Evolutionary conservation across 1,139 yeast genomes (phyloP).

Genomic region (Spathaspora sp.): DNA sequence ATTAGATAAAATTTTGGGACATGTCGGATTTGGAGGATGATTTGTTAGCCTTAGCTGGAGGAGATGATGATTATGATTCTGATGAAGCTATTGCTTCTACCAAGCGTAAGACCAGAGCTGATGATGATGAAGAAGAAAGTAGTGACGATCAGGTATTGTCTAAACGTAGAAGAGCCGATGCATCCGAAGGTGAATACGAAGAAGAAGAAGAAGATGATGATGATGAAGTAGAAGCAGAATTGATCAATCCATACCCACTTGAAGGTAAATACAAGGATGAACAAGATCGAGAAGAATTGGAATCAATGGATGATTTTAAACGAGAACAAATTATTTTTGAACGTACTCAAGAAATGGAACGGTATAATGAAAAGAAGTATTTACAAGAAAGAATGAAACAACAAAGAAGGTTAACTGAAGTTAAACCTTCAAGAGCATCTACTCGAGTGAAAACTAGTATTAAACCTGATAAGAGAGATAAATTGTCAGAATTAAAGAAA

Average conservation of each 20-base stretch:
- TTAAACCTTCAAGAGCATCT: slow-evolving; percentile 22
- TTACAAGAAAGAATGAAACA: slow-evolving; percentile 77
- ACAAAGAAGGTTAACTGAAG: slow-evolving; percentile 41
- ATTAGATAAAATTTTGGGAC: background rate
- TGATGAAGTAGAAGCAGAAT: slow-evolving; percentile 29
- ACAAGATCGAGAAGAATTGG: slow-evolving; percentile 64
- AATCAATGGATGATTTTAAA: slow-evolving; percentile 83
- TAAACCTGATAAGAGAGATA: slow-evolving; percentile 44
- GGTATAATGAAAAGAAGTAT: slow-evolving; percentile 76
- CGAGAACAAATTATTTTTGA: slow-evolving; percentile 90
- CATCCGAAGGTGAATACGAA: slow-evolving; percentile 22
- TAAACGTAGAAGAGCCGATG: slow-evolving; percentile 15
- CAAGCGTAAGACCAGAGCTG: slow-evolving; percentile 19
- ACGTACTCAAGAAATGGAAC: slow-evolving; percentile 88
- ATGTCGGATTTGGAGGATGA: slow-evolving; percentile 81
- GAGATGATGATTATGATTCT: slow-evolving; percentile 35
- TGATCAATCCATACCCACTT: slow-evolving; percentile 80
- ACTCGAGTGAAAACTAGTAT: slow-evolving; percentile 20
- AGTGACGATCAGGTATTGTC: slow-evolving; percentile 19
- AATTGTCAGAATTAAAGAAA: slow-evolving; percentile 79
- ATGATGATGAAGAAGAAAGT: slow-evolving; percentile 32
- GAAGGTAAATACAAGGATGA: slow-evolving; percentile 91
- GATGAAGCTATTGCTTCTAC: slow-evolving; percentile 20
- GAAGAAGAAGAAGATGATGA: slow-evolving; percentile 44
- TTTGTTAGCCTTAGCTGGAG: slow-evolving; percentile 88